Evolutionary conservation across 192 early-diverging fungal species (phyloP), one percentile per base, ranked within the genome.

Genomic region (Phlyctochytrium bullatum): DNA sequence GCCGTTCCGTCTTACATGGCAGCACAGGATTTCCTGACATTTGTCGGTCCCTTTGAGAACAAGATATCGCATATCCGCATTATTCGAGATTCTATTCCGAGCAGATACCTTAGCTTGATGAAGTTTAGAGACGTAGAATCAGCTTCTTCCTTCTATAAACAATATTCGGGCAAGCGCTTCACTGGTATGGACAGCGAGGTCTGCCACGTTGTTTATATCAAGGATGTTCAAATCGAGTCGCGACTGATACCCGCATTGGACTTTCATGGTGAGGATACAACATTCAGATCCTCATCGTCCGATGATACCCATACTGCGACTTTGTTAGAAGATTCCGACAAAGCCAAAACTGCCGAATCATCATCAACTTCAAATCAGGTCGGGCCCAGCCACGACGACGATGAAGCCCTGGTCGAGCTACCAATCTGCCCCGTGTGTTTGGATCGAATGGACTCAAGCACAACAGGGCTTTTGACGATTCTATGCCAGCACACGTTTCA

Each of bases 351-450:
- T 79, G 79, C 58, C 65, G 82, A 51, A 68, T 84, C 50, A 83
- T 27, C 61, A 34, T 34, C 61, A 28, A 0, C 35, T 34, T 72
- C 87, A 28, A 27, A 58, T 16, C 14, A 14, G n/a, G 34, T 34
- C 27, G 62, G 70, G 34, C n/a, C n/a, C n/a, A n/a, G 36, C 36
- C 20, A n/a, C 4, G 20, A 62, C 10, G 61, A 34, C 33, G 28
- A 14, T 28, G 63, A 54, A n/a, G 12, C 69, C n/a, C 58, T 88
- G 14, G 64, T 88, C 52, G 93, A 97, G 73, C 74, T 96, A 20
- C 95, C 95, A 1, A 94, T 91, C 0, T 99, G 97, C 69, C 95
- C 97, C 1, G 95, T 99, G 3, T 99, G 97, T 74, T 78, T 99
- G 40, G 97, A 99, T 61, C 78, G 94, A 23, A 91, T 99, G 89